Evolutionary conservation across 2,329 filamentous ascomycete genomes (phyloP).

Genomic region (Albifimbria verrucaria): DNA sequence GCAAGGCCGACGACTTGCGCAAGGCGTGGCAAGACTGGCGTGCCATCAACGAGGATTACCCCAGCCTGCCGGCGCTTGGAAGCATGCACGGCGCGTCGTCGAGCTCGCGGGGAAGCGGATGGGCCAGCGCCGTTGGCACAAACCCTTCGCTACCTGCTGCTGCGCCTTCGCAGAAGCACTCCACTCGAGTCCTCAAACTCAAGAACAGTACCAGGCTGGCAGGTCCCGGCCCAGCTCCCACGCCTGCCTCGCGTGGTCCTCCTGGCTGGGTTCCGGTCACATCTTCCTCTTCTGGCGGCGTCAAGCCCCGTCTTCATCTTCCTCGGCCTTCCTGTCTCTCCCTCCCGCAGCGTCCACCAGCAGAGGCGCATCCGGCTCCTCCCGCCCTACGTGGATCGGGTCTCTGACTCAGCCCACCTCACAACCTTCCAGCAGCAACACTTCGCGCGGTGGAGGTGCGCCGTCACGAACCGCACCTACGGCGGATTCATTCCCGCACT

Average conservation of each 20-base stretch:
- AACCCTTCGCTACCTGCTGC: slow-evolving; percentile 47
- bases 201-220: slow-evolving; percentile 54
- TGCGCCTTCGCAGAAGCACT: slow-evolving; percentile 44
- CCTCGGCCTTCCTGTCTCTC: slow-evolving; percentile 45
- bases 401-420: slow-evolving; percentile 8
- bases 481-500: slow-evolving; percentile 91
- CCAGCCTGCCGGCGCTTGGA: slow-evolving; percentile 73
- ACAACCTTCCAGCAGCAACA: slow-evolving; percentile 14
- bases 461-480: no score
- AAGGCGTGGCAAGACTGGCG: slow-evolving; percentile 94
- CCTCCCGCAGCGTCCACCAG: slow-evolving; percentile 22
- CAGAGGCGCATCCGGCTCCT: slow-evolving; percentile 4
- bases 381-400: slow-evolving; percentile 27
- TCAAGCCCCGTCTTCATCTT: slow-evolving; percentile 25
- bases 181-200: slow-evolving; percentile 53
- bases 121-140: slow-evolving; percentile 55
- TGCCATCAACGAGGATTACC: slow-evolving; percentile 94
- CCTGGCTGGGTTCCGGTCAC: slow-evolving; percentile 19
- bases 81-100: slow-evolving; percentile 63
- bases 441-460: slow-evolving; percentile 27
- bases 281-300: slow-evolving; percentile 17
- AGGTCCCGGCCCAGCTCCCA: slow-evolving; percentile 27
- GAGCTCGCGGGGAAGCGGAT: slow-evolving; percentile 53
- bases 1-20: slow-evolving; percentile 69
- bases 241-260: slow-evolving; percentile 10